These are phyloP conservation scores for Rhodamnia rubescens DNA, from an alignment of 345 rosid species.

Conservation along the genomic window DNA sequence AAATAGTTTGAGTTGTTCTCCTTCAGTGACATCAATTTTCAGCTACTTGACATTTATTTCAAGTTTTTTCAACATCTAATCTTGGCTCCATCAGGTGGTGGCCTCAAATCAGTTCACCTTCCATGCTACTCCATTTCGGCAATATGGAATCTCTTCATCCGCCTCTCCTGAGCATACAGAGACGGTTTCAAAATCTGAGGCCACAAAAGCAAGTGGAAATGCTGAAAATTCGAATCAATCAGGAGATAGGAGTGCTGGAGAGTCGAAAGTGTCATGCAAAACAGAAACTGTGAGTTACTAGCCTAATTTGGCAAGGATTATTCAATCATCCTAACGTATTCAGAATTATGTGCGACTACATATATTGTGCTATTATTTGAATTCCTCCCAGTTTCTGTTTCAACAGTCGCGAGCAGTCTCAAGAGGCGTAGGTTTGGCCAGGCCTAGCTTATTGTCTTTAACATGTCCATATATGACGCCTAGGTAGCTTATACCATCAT, in stretches of 20 bases:
- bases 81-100: not conserved
- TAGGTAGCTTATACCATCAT: not conserved
- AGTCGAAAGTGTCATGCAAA: slow-evolving; percentile 9
- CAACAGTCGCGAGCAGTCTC: not conserved
- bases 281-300: not conserved
- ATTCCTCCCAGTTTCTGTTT: not conserved
- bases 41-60: not conserved
- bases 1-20: not conserved
- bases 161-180: slow-evolving; percentile 43
- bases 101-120: slow-evolving; percentile 20
- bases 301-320: not conserved
- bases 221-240: slow-evolving; percentile 5
- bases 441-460: not conserved
- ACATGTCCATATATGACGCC: not conserved
- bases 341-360: not conserved
- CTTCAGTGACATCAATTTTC: not conserved
- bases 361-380: not conserved
- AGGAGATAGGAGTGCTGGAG: not conserved
- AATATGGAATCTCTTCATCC: slow-evolving; percentile 50
- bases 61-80: not conserved
- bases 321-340: not conserved
- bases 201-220: not conserved
- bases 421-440: not conserved
- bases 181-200: slow-evolving; percentile 13
- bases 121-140: slow-evolving; percentile 25